Evolutionary conservation across 305 asterid genomes (phyloP), one percentile per base, ranked within the genome.

Genomic region (Solanum hybrid): DNA sequence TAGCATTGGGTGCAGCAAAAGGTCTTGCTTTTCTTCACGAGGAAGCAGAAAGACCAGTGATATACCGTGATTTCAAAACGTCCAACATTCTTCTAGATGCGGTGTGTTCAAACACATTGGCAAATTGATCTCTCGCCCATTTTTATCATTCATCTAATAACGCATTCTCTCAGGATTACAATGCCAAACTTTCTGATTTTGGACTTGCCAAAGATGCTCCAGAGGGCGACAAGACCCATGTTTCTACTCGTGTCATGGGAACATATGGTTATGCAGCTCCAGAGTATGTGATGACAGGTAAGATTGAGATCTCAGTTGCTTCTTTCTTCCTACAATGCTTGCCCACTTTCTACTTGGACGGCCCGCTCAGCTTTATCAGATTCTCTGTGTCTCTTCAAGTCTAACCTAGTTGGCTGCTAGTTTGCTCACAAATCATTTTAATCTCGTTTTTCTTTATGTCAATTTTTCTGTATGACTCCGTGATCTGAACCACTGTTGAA

Each of bases 131-230:
- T 91, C 17, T 42, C 82, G 15, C 76, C 40, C 40, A 37, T 37
- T 37, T 37, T 37, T 37, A 37, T 76, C 56, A 31, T 75, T 79
- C 73, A 31, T 90, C 86, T 90, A 24, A 40, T 85, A 35, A 79
- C 24, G 34, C 26, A 31, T 88, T 85, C 38, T 77, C 91, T 8
- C 94, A 95, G 98, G 98, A 95, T 87, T 95, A 94, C 89, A 94
- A 95, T 71, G 93, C 98, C 88, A 95, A 95, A 80, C 97, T 95
- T 88, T 95, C 96, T 19, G 97, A 95, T 92, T 95, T 95, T 36
- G 97, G 96, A 56, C 97, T 95, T 89, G 97, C 97, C 87, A 95
- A 94, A 93, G 96, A 94, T 86, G 98, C 94, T 72, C 98, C 98
- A 1, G 98, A 95, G 56, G 97, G 94, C 87, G 98, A 95, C 35